Evolutionary conservation across 139 green algal species (phyloP).

Genomic region (Choricystis sp.): DNA sequence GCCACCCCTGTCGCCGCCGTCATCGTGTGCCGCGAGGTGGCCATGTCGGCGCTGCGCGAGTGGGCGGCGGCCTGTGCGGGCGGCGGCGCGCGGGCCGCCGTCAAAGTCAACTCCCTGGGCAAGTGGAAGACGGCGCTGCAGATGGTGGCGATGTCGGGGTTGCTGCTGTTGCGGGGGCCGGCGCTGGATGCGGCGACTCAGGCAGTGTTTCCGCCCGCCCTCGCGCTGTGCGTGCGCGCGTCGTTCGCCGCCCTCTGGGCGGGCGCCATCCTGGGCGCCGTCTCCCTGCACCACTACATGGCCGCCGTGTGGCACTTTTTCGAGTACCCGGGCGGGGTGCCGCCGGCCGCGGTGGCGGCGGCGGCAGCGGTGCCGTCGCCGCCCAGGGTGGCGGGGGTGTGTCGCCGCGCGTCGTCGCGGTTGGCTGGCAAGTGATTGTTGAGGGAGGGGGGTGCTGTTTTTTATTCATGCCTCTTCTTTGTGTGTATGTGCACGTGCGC

Average conservation of each 20-base stretch:
- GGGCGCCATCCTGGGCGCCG: constrained; percentile 30
- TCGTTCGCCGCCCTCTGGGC: constrained; percentile 30
- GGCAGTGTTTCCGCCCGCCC: background rate
- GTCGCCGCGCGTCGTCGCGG: no score
- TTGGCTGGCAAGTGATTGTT: no score
- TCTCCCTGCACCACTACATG: constrained; percentile 52
- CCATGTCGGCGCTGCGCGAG: constrained; percentile 81
- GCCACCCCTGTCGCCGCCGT: constrained; percentile 19
- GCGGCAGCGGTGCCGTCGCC: no score
- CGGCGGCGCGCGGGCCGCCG: constrained; percentile 20
- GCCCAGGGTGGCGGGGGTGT: no score
- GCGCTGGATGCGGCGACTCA: background rate
- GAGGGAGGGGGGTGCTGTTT: no score
- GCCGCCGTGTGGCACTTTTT: constrained; percentile 26
- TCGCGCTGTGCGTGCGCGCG: background rate
- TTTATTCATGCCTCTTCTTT: no score
- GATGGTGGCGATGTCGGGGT: constrained; percentile 40
- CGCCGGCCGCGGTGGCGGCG: no score
- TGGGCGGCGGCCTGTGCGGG: constrained; percentile 65
- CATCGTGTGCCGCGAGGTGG: constrained; percentile 83
- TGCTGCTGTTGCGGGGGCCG: constrained; percentile 39
- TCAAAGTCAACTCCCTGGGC: constrained; percentile 36
- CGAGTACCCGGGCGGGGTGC: background rate
- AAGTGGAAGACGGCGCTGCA: constrained; percentile 49
- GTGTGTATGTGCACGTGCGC: no score